Percentiles rank a stretch among this genome's conserved stretches.
Evolutionary conservation across 129 eudicot genomes (phyloP).

Genomic region (Dittrichia graveolens): DNA sequence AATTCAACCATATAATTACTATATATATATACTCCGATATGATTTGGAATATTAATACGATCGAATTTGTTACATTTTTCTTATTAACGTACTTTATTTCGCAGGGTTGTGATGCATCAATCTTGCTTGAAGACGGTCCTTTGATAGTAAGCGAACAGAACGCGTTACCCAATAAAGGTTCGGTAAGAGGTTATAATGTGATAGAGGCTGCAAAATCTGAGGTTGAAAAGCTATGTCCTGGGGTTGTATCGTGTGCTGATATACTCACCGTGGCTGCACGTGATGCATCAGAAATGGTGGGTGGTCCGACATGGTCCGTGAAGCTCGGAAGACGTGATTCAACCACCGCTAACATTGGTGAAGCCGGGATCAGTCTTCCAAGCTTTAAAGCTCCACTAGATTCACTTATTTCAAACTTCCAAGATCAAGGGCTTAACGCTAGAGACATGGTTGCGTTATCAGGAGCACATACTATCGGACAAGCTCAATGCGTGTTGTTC

Average conservation of each 20-base stretch:
- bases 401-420: slow-evolving; percentile 52
- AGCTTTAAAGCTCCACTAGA: slow-evolving; percentile 43
- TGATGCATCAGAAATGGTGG: slow-evolving; percentile 63
- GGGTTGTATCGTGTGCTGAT: slow-evolving; percentile 68
- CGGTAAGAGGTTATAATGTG: slow-evolving; percentile 53
- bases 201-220: slow-evolving; percentile 46
- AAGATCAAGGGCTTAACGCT: slow-evolving; percentile 48
- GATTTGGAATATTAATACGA: too few species aligned
- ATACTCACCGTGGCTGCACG: slow-evolving; percentile 66
- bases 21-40: too few species aligned
- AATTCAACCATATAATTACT: background rate
- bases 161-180: slow-evolving; percentile 39
- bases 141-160: slow-evolving; percentile 21
- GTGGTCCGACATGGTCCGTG: slow-evolving; percentile 77
- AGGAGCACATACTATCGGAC: slow-evolving; percentile 75
- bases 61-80: background rate
- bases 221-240: slow-evolving; percentile 60
- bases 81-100: background rate
- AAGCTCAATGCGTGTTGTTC: slow-evolving; percentile 59
- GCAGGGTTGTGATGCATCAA: slow-evolving; percentile 84
- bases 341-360: slow-evolving; percentile 51
- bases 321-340: slow-evolving; percentile 71
- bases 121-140: slow-evolving; percentile 45
- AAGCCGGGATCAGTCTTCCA: slow-evolving; percentile 60
- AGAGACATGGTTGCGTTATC: slow-evolving; percentile 77